A percentile compares a stretch with the other conserved stretches of the same genome.
Conservation (phyloP, 2,329 filamentous ascomycete genomes). For the Cadophora sp. region DNA sequence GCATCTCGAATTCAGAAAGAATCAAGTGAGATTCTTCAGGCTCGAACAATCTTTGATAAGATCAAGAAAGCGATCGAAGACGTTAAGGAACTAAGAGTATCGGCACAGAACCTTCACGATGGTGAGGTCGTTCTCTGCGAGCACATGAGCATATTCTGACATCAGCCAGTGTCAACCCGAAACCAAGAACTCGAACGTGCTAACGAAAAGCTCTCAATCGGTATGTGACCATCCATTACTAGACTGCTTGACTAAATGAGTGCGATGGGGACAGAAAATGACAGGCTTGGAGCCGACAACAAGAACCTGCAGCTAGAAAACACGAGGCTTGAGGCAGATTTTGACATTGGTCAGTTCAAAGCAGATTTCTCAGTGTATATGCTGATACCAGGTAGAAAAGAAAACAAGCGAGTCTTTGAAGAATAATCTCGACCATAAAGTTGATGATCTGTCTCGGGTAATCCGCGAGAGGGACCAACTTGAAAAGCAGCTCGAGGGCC, state of each 20-base stretch:
- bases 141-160: neutral
- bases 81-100: conserved; percentile 13
- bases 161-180: conserved; percentile 5
- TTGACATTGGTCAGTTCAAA: neutral
- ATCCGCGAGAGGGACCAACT: conserved; percentile 28
- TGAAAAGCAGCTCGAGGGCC: conserved; percentile 30
- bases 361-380: neutral
- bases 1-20: conserved; percentile 21
- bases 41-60: conserved; percentile 1
- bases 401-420: conserved; percentile 23
- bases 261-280: neutral
- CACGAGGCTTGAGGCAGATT: neutral
- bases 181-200: conserved; percentile 19
- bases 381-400: conserved; percentile 13
- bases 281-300: neutral
- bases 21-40: neutral
- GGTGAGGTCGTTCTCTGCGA: neutral
- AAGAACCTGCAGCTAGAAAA: conserved; percentile 12
- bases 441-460: conserved; percentile 31
- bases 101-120: conserved; percentile 6
- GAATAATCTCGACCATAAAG: conserved; percentile 25
- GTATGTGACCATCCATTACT: neutral
- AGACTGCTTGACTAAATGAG: neutral
- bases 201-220: conserved; percentile 13
- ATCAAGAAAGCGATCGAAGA: conserved; percentile 18